Conservation (phyloP, 805 yeast genomes). For the Spathaspora gorwiae region DNA sequence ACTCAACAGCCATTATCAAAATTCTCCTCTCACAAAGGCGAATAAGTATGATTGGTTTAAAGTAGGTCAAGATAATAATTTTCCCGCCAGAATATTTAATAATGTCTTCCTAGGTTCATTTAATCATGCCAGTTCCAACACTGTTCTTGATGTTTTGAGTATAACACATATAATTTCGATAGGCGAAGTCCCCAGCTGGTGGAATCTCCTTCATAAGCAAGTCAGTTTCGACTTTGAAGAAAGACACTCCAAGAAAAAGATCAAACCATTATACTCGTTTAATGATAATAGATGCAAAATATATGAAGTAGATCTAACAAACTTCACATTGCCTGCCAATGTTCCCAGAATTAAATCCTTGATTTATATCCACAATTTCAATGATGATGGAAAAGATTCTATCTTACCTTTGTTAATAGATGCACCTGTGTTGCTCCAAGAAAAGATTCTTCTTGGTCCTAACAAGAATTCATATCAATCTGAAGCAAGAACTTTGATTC, state of each 20-base stretch:
- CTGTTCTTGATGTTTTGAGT: slow-evolving; percentile 20
- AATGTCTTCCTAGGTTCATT: slow-evolving; percentile 29
- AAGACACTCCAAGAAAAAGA: neutral
- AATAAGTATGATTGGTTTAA: slow-evolving; percentile 31
- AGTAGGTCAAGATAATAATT: slow-evolving; percentile 26
- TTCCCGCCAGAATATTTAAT: slow-evolving; percentile 29
- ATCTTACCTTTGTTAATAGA: slow-evolving; percentile 22
- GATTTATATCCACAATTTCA: slow-evolving; percentile 29
- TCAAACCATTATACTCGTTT: slow-evolving; percentile 16
- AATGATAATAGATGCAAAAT: slow-evolving; percentile 14
- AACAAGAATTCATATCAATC: slow-evolving; percentile 10
- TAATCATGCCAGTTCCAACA: slow-evolving; percentile 28
- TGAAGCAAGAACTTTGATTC: slow-evolving; percentile 20
- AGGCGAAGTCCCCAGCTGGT: slow-evolving; percentile 36
- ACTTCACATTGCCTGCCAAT: neutral
- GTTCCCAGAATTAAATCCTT: slow-evolving; percentile 8
- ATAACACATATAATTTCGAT: slow-evolving; percentile 26
- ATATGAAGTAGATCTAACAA: slow-evolving; percentile 15
- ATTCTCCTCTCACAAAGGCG: slow-evolving; percentile 1
- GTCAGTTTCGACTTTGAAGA: slow-evolving; percentile 14
- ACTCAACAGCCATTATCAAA: slow-evolving; percentile 1
- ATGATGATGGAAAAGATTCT: slow-evolving; percentile 38
- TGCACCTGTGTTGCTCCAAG: slow-evolving; percentile 27
- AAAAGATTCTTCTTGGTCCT: slow-evolving; percentile 19
- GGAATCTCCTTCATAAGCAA: slow-evolving; percentile 9